Percentiles rank a stretch among this genome's conserved stretches.
These are phyloP conservation scores for Penicillium sp. DNA, from an alignment of 2,329 filamentous ascomycete species.

Conservation along the genomic window DNA sequence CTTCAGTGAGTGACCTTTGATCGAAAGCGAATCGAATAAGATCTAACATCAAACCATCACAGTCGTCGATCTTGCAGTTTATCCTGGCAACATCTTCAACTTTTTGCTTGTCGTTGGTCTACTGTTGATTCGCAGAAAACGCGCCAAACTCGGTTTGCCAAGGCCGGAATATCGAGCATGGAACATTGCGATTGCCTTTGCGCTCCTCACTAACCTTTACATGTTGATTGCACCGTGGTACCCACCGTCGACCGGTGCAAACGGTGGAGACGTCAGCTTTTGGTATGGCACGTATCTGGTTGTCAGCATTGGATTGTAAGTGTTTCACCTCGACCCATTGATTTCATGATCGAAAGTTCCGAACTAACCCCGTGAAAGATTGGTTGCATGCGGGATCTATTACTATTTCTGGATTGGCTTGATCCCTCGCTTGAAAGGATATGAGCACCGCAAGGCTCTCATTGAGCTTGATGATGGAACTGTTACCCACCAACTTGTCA, in stretches of 20 bases:
- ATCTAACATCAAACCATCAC: background rate
- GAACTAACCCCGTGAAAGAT: background rate
- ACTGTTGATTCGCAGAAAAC: background rate
- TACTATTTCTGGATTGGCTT: conserved; percentile 61
- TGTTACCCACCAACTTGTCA: conserved; percentile 53
- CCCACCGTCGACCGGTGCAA: conserved; percentile 61
- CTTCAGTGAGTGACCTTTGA: conserved; percentile 47
- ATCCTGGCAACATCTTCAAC: background rate
- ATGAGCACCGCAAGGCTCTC: conserved; percentile 58
- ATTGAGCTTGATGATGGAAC: conserved; percentile 53
- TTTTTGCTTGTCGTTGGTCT: background rate
- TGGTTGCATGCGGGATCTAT: conserved; percentile 58
- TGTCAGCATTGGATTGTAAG: conserved; percentile 65
- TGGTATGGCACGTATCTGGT: conserved; percentile 72
- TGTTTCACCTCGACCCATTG: conserved; percentile 18
- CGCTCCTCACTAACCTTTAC: conserved; percentile 61
- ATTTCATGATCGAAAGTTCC: background rate
- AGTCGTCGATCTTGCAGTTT: background rate
- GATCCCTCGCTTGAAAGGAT: conserved; percentile 55
- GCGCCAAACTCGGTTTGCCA: conserved; percentile 52
- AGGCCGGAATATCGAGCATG: conserved; percentile 60
- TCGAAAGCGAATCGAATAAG: background rate
- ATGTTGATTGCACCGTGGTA: conserved; percentile 73
- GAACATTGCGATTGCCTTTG: conserved; percentile 60
- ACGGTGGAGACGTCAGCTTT: conserved; percentile 68